Base-by-base conservation (phyloP, 805 yeast species). In the Wickerhamomyces chaumierensis region DNA sequence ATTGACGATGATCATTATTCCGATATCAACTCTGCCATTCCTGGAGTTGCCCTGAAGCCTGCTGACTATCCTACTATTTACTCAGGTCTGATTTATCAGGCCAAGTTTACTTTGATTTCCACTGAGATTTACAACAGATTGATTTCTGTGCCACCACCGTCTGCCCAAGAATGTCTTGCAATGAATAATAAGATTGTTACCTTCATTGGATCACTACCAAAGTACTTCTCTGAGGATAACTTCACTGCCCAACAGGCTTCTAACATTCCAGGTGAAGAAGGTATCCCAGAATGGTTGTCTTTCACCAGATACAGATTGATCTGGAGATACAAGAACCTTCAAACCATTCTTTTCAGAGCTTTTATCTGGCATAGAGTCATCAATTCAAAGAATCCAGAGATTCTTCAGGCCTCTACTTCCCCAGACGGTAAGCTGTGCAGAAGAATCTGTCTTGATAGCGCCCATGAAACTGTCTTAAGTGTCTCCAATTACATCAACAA, bases 261-360 rank as follows among this genome's bases (percentile, higher is more conserved):
- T 16, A 36, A 33, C 27, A 44, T 50, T 16, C 55, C 58, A 21
- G 41, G 46, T 18, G 45, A 36, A 13, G 35, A 45, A 2, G 49
- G 46, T 31, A 39, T 57, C 25, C 71, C 73, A 6, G 65, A 63
- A 28, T 77, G 83, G 81, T 62, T 77, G 39, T 60, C 67, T 4
- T 60, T 78, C 21, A 62, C 77, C 5, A 58, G 79, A 38, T 66
- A 64, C 44, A 61, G 78, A 42, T 55, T 78, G 33, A 62, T 61
- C 34, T 78, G 84, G 84, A 60, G 80, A 47, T 73, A 68, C 39
- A 68, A 68, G 41, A 73, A 74, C 53, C 47, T 78, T 35, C 75
- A 75, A 42, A 68, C 74, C 36, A 61, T 75, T 18, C 53, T 76
- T 20, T 68, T 74, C 44, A 62, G 81, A 40, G 73, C 78, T 3